These are phyloP conservation scores for Sclerotinia trifoliorum DNA, from an alignment of 2,329 filamentous ascomycete genomes.

Conservation along the genomic window DNA sequence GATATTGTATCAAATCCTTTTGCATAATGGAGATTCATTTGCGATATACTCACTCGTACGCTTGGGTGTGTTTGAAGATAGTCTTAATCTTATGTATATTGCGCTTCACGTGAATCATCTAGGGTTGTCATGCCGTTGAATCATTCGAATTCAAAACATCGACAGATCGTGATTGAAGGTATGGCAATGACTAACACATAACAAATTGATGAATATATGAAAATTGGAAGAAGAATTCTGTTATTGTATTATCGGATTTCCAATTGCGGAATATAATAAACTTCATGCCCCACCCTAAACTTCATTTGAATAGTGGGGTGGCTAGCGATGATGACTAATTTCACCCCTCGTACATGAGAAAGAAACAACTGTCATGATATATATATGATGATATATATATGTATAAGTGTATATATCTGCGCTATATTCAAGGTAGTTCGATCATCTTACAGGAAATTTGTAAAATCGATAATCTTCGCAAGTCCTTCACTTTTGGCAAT, in stretches of 20 bases:
- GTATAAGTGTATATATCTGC: neutral
- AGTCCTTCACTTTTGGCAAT: neutral
- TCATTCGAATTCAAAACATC: neutral
- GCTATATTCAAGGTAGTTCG: neutral
- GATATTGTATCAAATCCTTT: neutral
- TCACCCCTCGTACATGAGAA: neutral
- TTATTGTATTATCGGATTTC: too few relatives aligned
- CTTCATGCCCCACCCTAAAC: too few relatives aligned
- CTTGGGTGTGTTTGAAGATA: neutral
- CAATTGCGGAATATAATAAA: neutral
- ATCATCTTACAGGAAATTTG: neutral
- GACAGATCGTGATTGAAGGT: neutral
- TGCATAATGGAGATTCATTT: constrained; percentile 2
- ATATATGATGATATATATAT: too few relatives aligned
- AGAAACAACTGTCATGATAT: accelerated
- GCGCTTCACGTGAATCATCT: neutral
- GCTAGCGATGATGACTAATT: neutral
- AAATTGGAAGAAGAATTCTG: neutral
- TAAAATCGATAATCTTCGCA: neutral
- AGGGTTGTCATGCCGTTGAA: neutral
- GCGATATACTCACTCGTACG: neutral
- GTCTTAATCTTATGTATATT: neutral
- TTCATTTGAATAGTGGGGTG: too few relatives aligned
- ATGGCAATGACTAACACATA: neutral
- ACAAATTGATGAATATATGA: neutral